These are phyloP conservation scores for Colletotrichum lentis DNA, from an alignment of 2,329 filamentous ascomycete genomes.

Conservation along the genomic window DNA sequence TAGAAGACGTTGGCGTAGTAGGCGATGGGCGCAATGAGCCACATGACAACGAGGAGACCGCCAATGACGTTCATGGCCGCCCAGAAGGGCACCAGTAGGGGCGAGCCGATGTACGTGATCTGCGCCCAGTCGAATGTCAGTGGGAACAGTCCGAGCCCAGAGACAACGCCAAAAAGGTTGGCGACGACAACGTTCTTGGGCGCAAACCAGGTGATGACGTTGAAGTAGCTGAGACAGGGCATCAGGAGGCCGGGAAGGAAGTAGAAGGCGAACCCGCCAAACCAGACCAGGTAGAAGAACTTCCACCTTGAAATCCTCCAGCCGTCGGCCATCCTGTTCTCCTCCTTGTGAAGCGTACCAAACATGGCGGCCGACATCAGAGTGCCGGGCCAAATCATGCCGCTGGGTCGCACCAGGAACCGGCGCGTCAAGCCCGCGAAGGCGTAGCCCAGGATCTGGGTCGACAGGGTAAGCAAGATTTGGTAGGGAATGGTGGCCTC, in stretches of 20 bases:
- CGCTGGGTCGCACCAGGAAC: constrained; percentile 83
- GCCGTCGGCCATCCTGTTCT: constrained; percentile 82
- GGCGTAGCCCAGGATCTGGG: constrained; percentile 85
- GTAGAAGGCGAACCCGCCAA: constrained; percentile 79
- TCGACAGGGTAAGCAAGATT: constrained; percentile 82
- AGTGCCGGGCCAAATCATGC: constrained; percentile 92
- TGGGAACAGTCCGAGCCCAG: constrained; percentile 83
- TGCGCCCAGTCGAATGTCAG: constrained; percentile 93
- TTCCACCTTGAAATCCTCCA: constrained; percentile 85
- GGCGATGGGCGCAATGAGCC: constrained; percentile 80
- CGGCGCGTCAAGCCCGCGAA: constrained; percentile 83
- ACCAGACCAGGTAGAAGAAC: constrained; percentile 81
- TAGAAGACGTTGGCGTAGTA: constrained; percentile 84
- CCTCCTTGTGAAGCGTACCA: constrained; percentile 82
- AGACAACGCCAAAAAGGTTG: constrained; percentile 86
- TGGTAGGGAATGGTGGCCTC: constrained; percentile 80
- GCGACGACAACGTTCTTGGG: constrained; percentile 86
- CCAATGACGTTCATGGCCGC: constrained; percentile 85
- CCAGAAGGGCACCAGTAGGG: constrained; percentile 85
- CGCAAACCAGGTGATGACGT: constrained; percentile 86
- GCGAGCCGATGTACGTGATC: constrained; percentile 86
- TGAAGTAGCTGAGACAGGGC: constrained; percentile 88
- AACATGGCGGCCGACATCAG: constrained; percentile 92
- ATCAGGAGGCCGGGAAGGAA: constrained; percentile 84
- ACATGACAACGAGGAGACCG: constrained; percentile 83